Evolutionary conservation across 495 filamentous ascomycete species (phyloP).

Genomic region (Annulohypoxylon stygium): DNA sequence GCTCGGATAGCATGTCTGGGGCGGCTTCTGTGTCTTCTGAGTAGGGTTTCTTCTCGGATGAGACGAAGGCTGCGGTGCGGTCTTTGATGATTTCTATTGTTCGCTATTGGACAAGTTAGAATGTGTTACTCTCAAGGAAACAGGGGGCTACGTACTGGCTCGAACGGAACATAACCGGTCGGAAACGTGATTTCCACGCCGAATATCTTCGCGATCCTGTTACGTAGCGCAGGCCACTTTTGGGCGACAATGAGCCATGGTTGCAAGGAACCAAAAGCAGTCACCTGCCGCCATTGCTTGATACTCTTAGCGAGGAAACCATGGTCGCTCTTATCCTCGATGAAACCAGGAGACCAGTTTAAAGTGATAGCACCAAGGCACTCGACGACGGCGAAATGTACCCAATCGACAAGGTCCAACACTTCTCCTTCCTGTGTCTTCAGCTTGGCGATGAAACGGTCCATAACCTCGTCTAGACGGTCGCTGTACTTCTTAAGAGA

Average conservation of each 20-base stretch:
- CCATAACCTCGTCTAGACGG: constrained; percentile 53
- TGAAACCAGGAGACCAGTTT: constrained; percentile 58
- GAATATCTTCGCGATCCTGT: constrained; percentile 25
- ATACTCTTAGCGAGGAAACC: constrained; percentile 55
- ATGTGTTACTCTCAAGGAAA: not conserved
- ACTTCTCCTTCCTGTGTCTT: constrained; percentile 46
- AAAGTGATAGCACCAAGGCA: constrained; percentile 57
- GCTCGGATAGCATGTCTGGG: constrained; percentile 53
- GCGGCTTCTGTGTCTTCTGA: not conserved
- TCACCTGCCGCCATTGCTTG: constrained; percentile 54
- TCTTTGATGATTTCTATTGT: constrained; percentile 13
- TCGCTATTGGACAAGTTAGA: not conserved
- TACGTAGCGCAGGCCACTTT: constrained; percentile 25
- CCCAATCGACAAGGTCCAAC: constrained; percentile 57
- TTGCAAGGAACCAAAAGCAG: constrained; percentile 49
- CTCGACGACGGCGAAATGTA: constrained; percentile 60
- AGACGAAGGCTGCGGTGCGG: constrained; percentile 23
- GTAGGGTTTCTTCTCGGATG: constrained; percentile 12
- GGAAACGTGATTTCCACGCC: constrained; percentile 22
- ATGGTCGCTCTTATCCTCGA: constrained; percentile 51
- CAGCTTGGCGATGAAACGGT: constrained; percentile 42
- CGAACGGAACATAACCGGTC: constrained; percentile 25
- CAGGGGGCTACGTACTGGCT: constrained; percentile 20
- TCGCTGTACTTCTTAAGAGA: constrained; percentile 55
- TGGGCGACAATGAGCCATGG: constrained; percentile 19